Evolutionary conservation across 192 early-diverging fungal species (phyloP), one percentile per base, ranked within the genome.

Genomic region (Podila minutissima): DNA sequence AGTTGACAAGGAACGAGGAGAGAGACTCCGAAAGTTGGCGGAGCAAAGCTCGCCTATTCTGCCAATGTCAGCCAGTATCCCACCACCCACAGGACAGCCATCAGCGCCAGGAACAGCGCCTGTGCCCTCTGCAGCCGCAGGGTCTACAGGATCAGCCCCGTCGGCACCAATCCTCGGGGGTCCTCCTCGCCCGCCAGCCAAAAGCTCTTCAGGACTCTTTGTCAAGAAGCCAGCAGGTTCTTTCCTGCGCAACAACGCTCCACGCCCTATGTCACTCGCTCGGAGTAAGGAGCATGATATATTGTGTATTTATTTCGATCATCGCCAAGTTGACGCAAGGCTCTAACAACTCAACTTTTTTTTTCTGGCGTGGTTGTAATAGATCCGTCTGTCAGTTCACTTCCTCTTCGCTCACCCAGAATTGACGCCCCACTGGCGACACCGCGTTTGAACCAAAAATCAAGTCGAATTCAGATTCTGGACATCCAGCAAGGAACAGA

Each of bases 401-500:
- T 81, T 51, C 77, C 77, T 28, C 66, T 73, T 29, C 65, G 70
- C 19, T 69, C 77, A 19, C 70, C 75, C 4, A 71, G 75, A 62
- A 62, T 78, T 53, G 75, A 78, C n/a, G 22, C 37, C 11, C 68
- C 74, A 41, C 59, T 46, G 41, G 41, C 68, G 7, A 76, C 76
- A 35, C 70, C 76, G 46, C 64, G 77, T 26, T 19, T 68, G 37
- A 81, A 69, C 28, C 77, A 72, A 61, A 81, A 81, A 31, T 31
- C 57, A 15, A 59, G 51, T 33, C 70, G 77, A 20, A 81, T 81
- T 69, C 77, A 81, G 29, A 81, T 81, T 57, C 37, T 81, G 59
- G 77, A 81, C 51, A 69, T 81, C 32, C 71, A 81, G n/a, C 77
- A 81, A 65, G 77, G 77, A 64, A 81, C 66, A 22, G 77, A 81